Base-by-base conservation (phyloP, 441 rosid species). In the Pelargonium myrrhifolium region DNA sequence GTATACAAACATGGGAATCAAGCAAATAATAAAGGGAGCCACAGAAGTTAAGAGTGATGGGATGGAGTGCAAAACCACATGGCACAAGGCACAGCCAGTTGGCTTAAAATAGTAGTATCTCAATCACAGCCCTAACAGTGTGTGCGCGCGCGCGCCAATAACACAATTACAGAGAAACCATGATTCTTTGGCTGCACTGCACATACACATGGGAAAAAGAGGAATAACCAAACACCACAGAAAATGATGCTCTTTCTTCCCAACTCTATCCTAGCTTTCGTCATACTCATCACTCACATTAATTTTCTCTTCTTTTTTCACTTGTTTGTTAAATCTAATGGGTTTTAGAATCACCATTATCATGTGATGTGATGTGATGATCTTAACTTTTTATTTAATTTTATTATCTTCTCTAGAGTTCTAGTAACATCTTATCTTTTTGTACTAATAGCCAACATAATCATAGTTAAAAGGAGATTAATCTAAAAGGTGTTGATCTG, bases 131-230 rank as follows among this genome's bases (percentile, higher is more conserved):
- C 21, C 69, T 37, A 71, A 71, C 70, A 70, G 74, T 68, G 43
- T 17, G 6, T 4, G n/a, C n/a, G n/a, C n/a, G n/a, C n/a, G n/a
- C n/a, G n/a, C n/a, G 47, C 66, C 69, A 63, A 40, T 17, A 60
- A 55, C 80, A 72, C 82, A 75, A 71, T 80, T 69, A 80, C 77
- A 78, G 79, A 79, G 73, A 64, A 77, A 71, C 77, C 80, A 45
- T 68, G 77, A 81, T 80, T 78, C 81, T 71, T 5, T 78, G 85
- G 79, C n/a, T n/a, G n/a, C n/a, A n/a, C 80, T 77, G 72, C 76
- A 72, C 74, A 71, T 63, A 76, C 81, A 77, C 81, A 72, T 72
- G 76, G 68, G 61, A 4, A 45, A 60, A 0, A 62, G 70, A 56
- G 35, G 68, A 69, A 68, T 69, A 73, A 65, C 74, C 64, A 63